Evolutionary conservation across 2,329 filamentous ascomycete species (phyloP).

Genomic region (Alternaria solani): DNA sequence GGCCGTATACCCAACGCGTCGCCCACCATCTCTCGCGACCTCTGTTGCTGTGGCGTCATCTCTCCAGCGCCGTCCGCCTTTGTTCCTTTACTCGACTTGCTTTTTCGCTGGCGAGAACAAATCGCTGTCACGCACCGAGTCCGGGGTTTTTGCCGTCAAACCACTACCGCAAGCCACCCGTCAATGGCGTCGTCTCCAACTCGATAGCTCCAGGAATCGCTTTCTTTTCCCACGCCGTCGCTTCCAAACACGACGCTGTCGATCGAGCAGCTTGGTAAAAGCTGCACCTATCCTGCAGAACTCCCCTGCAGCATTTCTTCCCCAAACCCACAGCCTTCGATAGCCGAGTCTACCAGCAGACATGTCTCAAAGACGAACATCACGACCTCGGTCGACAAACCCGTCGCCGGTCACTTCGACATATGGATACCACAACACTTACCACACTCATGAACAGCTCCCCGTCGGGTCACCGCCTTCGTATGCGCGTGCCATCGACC

Average conservation of each 20-base stretch:
- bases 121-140: slow-evolving; percentile 10
- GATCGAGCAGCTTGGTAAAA: not conserved
- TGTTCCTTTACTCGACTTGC: slow-evolving; percentile 11
- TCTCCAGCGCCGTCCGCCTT: not conserved
- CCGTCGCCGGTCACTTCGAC: slow-evolving; percentile 34
- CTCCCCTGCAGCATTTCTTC: not conserved
- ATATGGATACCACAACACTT: slow-evolving; percentile 55
- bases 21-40: not conserved
- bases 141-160: slow-evolving; percentile 20
- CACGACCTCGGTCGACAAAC: slow-evolving; percentile 29
- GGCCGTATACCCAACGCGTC: slow-evolving; percentile 8
- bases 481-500: slow-evolving; percentile 41
- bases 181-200: slow-evolving; percentile 6
- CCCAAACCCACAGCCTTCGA: not conserved
- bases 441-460: slow-evolving; percentile 49
- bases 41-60: not conserved
- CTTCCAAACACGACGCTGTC: slow-evolving; percentile 13
- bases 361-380: slow-evolving; percentile 17
- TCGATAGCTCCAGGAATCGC: slow-evolving; percentile 20
- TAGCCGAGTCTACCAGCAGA: slow-evolving; percentile 15
- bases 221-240: slow-evolving; percentile 7
- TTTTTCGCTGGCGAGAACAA: slow-evolving; percentile 12
- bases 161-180: slow-evolving; percentile 24
- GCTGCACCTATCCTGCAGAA: not conserved
- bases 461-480: slow-evolving; percentile 40